Evolutionary conservation across 768 basidiomycete genomes (phyloP), one percentile per base, ranked within the genome.

Genomic region (Gloeostereum incarnatum): DNA sequence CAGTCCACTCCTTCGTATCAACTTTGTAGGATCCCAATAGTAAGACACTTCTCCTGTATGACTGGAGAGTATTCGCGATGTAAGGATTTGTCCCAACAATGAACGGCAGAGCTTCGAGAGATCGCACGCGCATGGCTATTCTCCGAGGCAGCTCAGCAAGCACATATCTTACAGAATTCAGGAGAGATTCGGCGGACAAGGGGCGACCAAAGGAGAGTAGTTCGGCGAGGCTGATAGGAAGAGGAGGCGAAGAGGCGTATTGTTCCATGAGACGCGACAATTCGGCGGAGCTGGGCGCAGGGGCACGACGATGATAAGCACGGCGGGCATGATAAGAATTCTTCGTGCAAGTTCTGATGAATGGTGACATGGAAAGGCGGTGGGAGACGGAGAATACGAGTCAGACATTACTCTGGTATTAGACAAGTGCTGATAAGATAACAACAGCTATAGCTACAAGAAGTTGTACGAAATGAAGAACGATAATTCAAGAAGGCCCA

Each of bases 1-100:
- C 62, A n/a, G n/a, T n/a, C n/a, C n/a, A n/a, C n/a, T n/a, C n/a
- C 14, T 68, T 79, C 21, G 60, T 71, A 38, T 90, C 74, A 1
- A 66, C 61, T 5, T 79, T 75, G 51, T 85, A 75, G 16, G 67
- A 78, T 13, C 82, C 78, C 25, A 89, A 65, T 52, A 73, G 74
- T 36, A 69, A 60, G 51, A 90, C 87, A 55, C 81, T 81, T 33
- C 75, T 68, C 47, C 73, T 66, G 59, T 86, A 82, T 5, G 80
- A 68, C 39, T 77, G 62, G 42, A 88, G 65, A 9, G 76, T 77
- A 40, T 72, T 75, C 3, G 81, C 69, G n/a, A 91, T 73, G 57
- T 84, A 87, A 10, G 88, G 88, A 55, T 91, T 91, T 36, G 83
- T 88, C 16, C 86, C 89, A 35, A 90, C 89, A 26, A 91, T 91